Evolutionary conservation across 352 stramenopile species (phyloP).

Genomic region (Phytophthora syringae): DNA sequence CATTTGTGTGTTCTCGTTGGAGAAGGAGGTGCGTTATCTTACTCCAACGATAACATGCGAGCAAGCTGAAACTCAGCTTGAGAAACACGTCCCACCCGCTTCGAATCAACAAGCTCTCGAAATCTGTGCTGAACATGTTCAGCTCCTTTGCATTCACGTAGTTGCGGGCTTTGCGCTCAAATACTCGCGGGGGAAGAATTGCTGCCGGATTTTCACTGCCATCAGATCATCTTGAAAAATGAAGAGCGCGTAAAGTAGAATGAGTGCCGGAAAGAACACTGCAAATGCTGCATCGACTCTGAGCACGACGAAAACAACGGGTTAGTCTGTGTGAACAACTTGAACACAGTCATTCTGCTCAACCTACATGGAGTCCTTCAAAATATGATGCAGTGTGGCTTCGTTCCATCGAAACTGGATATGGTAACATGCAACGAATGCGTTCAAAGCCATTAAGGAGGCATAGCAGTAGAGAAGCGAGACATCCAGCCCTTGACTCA

Average conservation of each 20-base stretch:
- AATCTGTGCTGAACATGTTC: slow-evolving; percentile 44
- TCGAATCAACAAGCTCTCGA: slow-evolving; percentile 35
- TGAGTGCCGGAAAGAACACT: slow-evolving; percentile 44
- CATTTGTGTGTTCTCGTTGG: slow-evolving; percentile 1
- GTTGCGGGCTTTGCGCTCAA: slow-evolving; percentile 44
- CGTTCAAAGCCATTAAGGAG: slow-evolving; percentile 46
- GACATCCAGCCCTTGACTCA: slow-evolving; percentile 29
- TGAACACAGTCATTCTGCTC: neutral
- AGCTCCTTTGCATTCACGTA: slow-evolving; percentile 38
- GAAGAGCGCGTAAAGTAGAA: slow-evolving; percentile 33
- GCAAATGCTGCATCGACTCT: slow-evolving; percentile 48
- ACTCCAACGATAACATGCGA: slow-evolving; percentile 37
- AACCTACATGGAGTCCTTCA: slow-evolving; percentile 49
- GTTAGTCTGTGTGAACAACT: neutral
- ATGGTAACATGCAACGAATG: slow-evolving; percentile 40
- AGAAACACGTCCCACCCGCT: slow-evolving; percentile 28
- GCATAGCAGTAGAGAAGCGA: slow-evolving; percentile 43
- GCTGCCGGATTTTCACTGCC: slow-evolving; percentile 38
- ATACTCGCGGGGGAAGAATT: slow-evolving; percentile 45
- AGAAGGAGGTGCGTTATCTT: slow-evolving; percentile 32
- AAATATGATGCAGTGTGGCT: slow-evolving; percentile 34
- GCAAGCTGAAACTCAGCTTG: slow-evolving; percentile 39
- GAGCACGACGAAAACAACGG: neutral
- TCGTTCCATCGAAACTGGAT: slow-evolving; percentile 45
- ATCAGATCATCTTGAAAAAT: slow-evolving; percentile 44